phyloP scores from a whole-genome alignment of 164 flowering plant genomes.

The Vitis vinifera region DNA sequence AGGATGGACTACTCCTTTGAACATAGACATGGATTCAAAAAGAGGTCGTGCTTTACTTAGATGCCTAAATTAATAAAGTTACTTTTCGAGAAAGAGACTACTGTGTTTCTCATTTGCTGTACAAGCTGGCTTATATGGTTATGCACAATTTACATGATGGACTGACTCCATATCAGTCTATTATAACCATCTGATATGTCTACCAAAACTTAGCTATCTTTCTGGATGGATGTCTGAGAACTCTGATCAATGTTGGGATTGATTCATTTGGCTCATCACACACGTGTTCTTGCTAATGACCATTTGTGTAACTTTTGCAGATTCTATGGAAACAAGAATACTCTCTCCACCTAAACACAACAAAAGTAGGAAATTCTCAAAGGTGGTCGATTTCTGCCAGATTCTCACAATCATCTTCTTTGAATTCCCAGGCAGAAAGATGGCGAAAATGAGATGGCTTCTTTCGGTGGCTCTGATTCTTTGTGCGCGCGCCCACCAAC shows the following conservation, averaged over 20 bases:
- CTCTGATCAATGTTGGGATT: neutral
- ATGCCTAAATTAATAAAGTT: conserved; percentile 22
- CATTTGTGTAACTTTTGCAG: conserved; percentile 11
- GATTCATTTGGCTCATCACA: neutral
- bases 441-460: conserved; percentile 29
- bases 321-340: conserved; percentile 13
- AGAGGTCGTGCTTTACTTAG: conserved; percentile 26
- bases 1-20: conserved; percentile 19
- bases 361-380: conserved; percentile 12
- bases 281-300: conserved; percentile 8
- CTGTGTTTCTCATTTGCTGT: conserved; percentile 9
- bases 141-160: no score
- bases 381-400: conserved; percentile 21
- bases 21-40: conserved; percentile 27
- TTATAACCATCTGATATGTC: conserved; percentile 3
- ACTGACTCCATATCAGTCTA: no score
- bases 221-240: neutral
- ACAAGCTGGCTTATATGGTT: conserved; percentile 13
- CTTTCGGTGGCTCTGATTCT: conserved; percentile 33
- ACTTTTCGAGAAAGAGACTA: conserved; percentile 27
- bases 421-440: conserved; percentile 19
- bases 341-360: neutral
- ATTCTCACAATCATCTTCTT: conserved; percentile 33
- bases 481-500: conserved; percentile 26
- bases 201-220: neutral